Base-by-base conservation (phyloP, 2,329 filamentous ascomycete species). In the Fusarium euwallaceae region DNA sequence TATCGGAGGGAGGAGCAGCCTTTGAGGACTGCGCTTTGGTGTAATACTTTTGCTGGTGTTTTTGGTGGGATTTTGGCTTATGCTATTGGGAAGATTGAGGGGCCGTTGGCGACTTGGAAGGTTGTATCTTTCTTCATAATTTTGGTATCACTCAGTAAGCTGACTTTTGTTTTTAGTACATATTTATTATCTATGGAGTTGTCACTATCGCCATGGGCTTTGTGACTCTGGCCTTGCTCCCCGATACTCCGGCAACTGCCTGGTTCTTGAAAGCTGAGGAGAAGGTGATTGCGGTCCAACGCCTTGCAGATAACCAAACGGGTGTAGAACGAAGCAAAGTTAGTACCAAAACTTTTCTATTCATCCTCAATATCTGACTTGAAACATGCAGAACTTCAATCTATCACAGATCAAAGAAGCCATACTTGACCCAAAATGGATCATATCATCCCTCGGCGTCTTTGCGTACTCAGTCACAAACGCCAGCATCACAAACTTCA, bases 401-500 rank as follows among this genome's bases (percentile, higher is more conserved):
- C 20, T 61, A 0, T 11, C 27, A 0, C 78, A 79, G 0, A 71
- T 79, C 0, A 2, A 74, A 2, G 79, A 80, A 27, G 62, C 74
- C 0, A 60, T 82, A 0, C 55, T 51, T 0, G 74, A 76, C 5
- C 74, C 74, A 0, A 78, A 78, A 5, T 78, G 72, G 48, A 81
- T 77, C 61, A 75, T 78, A 17, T 71, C 78, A 6, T 80, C 77
- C 59, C 45, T 77, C 1, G 68, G 76, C 1, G 77, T 77, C 0
- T 70, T 93, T 32, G 92, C 90, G 81, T 89, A 92, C 75, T 91
- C 92, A 20, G 86, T 94, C 24, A 91, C 92, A 58, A 91, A 93
- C 70, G 90, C 91, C 63, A 92, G 92, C 79, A 89, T 94, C 78
- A 92, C 93, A 80, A 87, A 91, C 77, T 86, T 91, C 76, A 86